Evolutionary conservation across 2,329 filamentous ascomycete species (phyloP), one percentile per base, ranked within the genome.

Genomic region (Calonectria multiphialidica): DNA sequence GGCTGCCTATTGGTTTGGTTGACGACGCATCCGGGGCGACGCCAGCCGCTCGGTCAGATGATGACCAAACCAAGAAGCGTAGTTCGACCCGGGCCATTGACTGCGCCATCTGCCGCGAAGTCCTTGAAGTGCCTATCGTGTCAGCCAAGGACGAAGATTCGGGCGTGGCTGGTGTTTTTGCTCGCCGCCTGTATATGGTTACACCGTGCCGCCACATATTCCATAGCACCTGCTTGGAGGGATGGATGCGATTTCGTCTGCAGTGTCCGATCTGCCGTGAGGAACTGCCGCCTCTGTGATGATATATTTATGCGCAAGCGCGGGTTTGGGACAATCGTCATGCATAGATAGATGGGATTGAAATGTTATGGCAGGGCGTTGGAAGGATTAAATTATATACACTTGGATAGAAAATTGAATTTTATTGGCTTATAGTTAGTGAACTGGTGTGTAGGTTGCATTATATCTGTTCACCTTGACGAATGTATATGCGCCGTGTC

Each of bases 121-220:
- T 94, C 55, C 92, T 99, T 21, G 95, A 98, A 82, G 95, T 98
- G 2, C 95, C 95, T 0, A 93, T 98, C 25, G 85, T 98, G 37
- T 88, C 88, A 63, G 88, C 89, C 1, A 89, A 88, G 12, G 87
- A 88, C 47, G 87, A 88, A 50, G 88, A 89, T 12, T 83, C 83
- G 0, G 89, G 90, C 37, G 89, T 92, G 70, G 86, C 91, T 0
- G 92, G 92, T 35, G 90, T 98, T 68, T 88, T 98, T 76, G 94
- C 94, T 37, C 88, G 96, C 72, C 90, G 96, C 62, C 88, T 90
- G 77, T 98, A 98, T 84, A 99, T 99, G 97, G 95, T 98, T 25
- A 99, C 97, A 70, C 97, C 97, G 59, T 99, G 97, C 83, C 88
- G 96, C 68, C 97, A 99, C 85, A 95, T 98, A 61, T 99, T 99